Evolutionary conservation across 1,139 yeast species (phyloP).

Genomic region (Geotrichum aggregatum): DNA sequence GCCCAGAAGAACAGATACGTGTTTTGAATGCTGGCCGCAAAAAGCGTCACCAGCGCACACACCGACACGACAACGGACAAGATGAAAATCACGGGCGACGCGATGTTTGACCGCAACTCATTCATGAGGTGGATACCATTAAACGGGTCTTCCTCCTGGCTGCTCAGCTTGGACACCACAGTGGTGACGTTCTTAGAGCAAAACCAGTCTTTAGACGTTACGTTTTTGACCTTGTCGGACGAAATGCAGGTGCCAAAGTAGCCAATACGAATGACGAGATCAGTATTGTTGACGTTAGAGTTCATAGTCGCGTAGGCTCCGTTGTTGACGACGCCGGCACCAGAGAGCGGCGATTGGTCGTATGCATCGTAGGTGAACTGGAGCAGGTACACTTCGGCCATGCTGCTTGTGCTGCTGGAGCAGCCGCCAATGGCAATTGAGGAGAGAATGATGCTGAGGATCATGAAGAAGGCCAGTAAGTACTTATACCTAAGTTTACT

Average conservation of each 20-base stretch:
- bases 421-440: conserved; percentile 30
- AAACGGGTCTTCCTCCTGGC: conserved; percentile 27
- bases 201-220: conserved; percentile 25
- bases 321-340: conserved; percentile 26
- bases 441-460: conserved; percentile 26
- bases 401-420: conserved; percentile 24
- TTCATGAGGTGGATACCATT: conserved; percentile 26
- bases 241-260: conserved; percentile 32
- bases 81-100: conserved; percentile 18
- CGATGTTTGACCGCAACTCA: conserved; percentile 17
- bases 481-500: conserved; percentile 26
- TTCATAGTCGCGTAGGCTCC: conserved; percentile 24
- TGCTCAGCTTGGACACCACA: conserved; percentile 16
- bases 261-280: conserved; percentile 28
- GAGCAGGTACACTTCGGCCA: conserved; percentile 28
- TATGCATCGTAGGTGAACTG: conserved; percentile 27
- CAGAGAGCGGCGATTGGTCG: conserved; percentile 20
- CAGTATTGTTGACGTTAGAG: conserved; percentile 20
- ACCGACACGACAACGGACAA: conserved; percentile 16
- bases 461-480: conserved; percentile 25
- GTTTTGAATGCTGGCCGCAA: conserved; percentile 11
- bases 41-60: conserved; percentile 14
- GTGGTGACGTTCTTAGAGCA: conserved; percentile 28
- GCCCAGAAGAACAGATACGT: conserved; percentile 22
- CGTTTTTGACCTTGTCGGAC: conserved; percentile 19